Percentiles rank a stretch among this genome's conserved stretches.
These are phyloP conservation scores for Antarctomyces pellizariae DNA, from an alignment of 495 filamentous ascomycete genomes.

Conservation along the genomic window DNA sequence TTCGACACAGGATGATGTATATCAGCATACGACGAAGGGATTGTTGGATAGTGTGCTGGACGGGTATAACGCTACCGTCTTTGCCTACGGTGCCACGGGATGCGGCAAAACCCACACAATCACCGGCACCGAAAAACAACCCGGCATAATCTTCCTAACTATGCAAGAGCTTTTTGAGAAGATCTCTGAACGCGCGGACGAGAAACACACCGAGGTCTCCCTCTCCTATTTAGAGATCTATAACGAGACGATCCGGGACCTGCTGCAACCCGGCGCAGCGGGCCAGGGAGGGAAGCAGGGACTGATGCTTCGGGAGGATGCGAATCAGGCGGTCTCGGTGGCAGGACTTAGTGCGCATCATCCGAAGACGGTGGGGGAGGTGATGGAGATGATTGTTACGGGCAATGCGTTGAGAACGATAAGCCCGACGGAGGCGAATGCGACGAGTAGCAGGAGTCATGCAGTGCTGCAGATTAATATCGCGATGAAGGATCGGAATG, in stretches of 20 bases:
- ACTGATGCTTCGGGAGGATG: constrained; percentile 85
- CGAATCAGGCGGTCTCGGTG: constrained; percentile 81
- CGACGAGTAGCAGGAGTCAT: constrained; percentile 90
- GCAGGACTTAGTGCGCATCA: constrained; percentile 80
- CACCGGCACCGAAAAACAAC: constrained; percentile 78
- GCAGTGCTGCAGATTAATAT: constrained; percentile 98
- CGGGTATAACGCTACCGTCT: constrained; percentile 97
- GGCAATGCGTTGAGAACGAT: constrained; percentile 91
- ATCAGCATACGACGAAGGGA: constrained; percentile 74
- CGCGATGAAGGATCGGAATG: constrained; percentile 81
- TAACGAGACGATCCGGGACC: constrained; percentile 94
- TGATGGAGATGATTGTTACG: constrained; percentile 97
- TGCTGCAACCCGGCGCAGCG: constrained; percentile 66
- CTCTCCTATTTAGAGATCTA: constrained; percentile 98
- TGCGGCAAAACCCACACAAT: constrained; percentile 99
- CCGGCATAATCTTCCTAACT: constrained; percentile 93
- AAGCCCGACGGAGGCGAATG: constrained; percentile 93
- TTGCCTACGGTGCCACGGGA: constrained; percentile 93
- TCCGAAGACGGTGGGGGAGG: constrained; percentile 62
- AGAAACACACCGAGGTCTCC: constrained; percentile 75
- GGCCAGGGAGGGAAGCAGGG: constrained; percentile 72
- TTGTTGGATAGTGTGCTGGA: constrained; percentile 89
- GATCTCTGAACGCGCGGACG: constrained; percentile 60
- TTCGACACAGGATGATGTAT: constrained; percentile 78
- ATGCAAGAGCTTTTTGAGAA: constrained; percentile 97